phyloP scores from a whole-genome alignment of 176 grass and related monocot genomes.

The Hsuehochloa calcarea region DNA sequence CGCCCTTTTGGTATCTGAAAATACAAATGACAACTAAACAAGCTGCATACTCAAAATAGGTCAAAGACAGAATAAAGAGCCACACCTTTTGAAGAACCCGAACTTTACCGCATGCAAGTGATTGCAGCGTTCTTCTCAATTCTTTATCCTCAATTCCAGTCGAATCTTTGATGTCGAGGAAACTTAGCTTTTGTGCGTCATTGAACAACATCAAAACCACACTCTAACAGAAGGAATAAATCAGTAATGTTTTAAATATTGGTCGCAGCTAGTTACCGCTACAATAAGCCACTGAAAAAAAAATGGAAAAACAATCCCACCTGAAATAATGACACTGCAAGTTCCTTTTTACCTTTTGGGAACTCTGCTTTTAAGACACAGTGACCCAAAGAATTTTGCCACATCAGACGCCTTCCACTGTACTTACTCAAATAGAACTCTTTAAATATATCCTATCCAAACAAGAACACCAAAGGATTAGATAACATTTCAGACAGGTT shows the following conservation, averaged over 20 bases:
- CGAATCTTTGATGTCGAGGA: constrained; percentile 88
- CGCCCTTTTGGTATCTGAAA: constrained; percentile 94
- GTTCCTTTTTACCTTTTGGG: constrained; percentile 98
- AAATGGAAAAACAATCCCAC: constrained; percentile 35
- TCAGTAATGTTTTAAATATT: not conserved
- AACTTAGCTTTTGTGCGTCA: constrained; percentile 88
- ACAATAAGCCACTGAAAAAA: constrained; percentile 16
- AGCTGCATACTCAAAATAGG: constrained; percentile 21
- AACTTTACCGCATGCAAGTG: constrained; percentile 98
- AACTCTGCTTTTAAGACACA: constrained; percentile 97
- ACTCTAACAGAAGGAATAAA: constrained; percentile 45
- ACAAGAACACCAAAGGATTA: not conserved
- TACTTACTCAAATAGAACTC: constrained; percentile 99
- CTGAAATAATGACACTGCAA: constrained; percentile 98
- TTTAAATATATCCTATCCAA: constrained; percentile 95
- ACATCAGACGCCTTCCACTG: constrained; percentile 95
- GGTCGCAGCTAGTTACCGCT: constrained; percentile 1
- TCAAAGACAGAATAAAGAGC: constrained; percentile 12
- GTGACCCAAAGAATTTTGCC: constrained; percentile 99
- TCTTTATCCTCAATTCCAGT: constrained; percentile 98
- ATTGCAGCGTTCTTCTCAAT: constrained; percentile 95
- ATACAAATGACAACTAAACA: constrained; percentile 35
- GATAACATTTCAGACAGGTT: constrained; percentile 15
- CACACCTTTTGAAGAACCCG: constrained; percentile 94
- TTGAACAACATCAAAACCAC: constrained; percentile 99